These are phyloP conservation scores for Meira nashicola DNA, from an alignment of 1,284 basidiomycete species.

Conservation along the genomic window DNA sequence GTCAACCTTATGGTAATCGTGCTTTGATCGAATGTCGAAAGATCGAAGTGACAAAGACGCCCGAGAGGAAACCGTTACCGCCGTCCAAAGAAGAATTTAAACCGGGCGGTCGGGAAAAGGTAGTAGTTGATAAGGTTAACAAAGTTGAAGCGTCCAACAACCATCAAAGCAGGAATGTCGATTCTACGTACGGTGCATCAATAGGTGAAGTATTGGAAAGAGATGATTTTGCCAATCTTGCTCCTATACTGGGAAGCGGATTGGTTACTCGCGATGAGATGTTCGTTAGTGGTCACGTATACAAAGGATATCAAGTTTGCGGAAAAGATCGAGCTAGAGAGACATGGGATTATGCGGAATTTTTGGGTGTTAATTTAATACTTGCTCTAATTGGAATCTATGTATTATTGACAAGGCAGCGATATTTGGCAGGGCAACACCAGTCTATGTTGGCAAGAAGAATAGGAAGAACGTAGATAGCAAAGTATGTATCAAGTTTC, in stretches of 20 bases:
- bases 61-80: not conserved
- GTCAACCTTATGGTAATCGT: conserved; percentile 9
- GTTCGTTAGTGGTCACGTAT: not conserved
- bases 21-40: conserved; percentile 5
- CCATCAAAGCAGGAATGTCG: too few relatives aligned
- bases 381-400: conserved; percentile 2
- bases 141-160: not conserved
- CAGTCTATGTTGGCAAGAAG: conserved; percentile 5
- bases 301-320: conserved; percentile 10
- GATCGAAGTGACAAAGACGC: not conserved
- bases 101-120: not conserved
- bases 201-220: not conserved
- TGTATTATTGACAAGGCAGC: conserved; percentile 4
- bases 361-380: conserved; percentile 8
- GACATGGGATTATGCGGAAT: conserved; percentile 4
- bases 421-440: conserved; percentile 5
- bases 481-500: too few relatives aligned
- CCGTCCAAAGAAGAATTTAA: not conserved
- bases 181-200: too few relatives aligned
- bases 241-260: not conserved
- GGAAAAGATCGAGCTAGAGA: not conserved
- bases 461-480: not conserved
- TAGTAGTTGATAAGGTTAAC: not conserved
- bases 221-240: not conserved
- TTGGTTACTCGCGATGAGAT: not conserved